Conservation (phyloP, 768 basidiomycete genomes). For the Suillus subalutaceus region DNA sequence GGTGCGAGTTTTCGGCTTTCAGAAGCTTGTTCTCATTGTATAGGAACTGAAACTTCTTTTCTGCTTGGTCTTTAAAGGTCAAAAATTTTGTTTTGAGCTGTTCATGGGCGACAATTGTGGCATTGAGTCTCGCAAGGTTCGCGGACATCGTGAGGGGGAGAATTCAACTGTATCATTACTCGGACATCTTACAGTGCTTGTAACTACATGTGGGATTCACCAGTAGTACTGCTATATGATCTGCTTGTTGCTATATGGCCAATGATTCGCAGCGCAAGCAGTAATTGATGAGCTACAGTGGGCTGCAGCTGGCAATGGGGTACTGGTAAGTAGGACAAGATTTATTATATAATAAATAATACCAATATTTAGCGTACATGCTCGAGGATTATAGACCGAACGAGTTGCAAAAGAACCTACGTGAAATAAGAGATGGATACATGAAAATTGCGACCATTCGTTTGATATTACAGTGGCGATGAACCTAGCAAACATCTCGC, state of each 20-base stretch:
- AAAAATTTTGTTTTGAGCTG: not conserved
- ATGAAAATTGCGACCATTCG: not conserved
- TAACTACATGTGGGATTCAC: conserved; percentile 2
- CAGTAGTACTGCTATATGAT: conserved; percentile 1
- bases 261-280: not conserved
- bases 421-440: not conserved
- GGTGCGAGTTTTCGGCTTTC: not conserved
- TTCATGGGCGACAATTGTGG: not conserved
- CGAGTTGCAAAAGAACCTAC: not conserved
- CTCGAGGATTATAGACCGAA: not conserved
- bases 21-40: not conserved
- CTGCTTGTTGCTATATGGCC: not conserved
- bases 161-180: not conserved
- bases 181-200: not conserved
- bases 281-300: not conserved
- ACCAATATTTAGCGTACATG: not conserved
- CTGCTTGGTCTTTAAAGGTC: not conserved
- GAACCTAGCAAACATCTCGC: not conserved
- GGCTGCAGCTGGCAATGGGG: conserved; percentile 1
- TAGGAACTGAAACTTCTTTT: not conserved
- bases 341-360: no score
- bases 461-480: not conserved
- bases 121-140: not conserved
- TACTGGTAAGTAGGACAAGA: not conserved
- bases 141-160: not conserved